Evolutionary conservation across 768 basidiomycete genomes (phyloP).

Genomic region (Phaffia australis): DNA sequence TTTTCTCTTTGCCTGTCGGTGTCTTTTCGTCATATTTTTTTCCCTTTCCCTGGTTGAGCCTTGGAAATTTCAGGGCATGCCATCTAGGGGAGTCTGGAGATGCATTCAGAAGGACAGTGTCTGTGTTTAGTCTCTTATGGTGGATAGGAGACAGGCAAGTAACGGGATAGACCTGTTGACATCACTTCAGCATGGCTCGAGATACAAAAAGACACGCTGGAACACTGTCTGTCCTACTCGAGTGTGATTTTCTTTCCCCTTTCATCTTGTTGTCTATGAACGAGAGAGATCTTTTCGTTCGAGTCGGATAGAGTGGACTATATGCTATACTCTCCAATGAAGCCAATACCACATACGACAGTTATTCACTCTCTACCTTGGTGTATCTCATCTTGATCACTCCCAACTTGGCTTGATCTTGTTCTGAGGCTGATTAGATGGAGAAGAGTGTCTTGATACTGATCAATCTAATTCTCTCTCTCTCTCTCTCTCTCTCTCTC

Average conservation of each 20-base stretch:
- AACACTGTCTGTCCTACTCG: no score
- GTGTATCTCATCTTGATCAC: neutral
- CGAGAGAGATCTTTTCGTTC: no score
- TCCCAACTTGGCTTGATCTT: neutral
- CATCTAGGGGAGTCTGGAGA: neutral
- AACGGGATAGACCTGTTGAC: no score
- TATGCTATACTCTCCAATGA: neutral
- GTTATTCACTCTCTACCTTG: conserved; percentile 5
- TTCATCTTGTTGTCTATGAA: no score
- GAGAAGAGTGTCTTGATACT: neutral
- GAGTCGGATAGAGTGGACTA: neutral
- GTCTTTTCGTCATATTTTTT: neutral
- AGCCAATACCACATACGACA: neutral
- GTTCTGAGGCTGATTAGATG: no score
- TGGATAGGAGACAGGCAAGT: no score
- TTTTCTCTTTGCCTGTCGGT: neutral
- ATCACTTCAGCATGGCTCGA: no score
- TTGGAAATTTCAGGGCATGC: neutral
- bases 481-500: neutral
- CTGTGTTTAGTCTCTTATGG: neutral
- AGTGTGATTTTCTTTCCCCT: no score
- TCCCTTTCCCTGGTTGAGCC: neutral
- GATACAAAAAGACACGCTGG: no score
- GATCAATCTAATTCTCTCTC: neutral
- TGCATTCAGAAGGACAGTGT: neutral